Conservation (phyloP, 2,329 filamentous ascomycete genomes). For the Hawksworthiomyces lignivorus region DNA sequence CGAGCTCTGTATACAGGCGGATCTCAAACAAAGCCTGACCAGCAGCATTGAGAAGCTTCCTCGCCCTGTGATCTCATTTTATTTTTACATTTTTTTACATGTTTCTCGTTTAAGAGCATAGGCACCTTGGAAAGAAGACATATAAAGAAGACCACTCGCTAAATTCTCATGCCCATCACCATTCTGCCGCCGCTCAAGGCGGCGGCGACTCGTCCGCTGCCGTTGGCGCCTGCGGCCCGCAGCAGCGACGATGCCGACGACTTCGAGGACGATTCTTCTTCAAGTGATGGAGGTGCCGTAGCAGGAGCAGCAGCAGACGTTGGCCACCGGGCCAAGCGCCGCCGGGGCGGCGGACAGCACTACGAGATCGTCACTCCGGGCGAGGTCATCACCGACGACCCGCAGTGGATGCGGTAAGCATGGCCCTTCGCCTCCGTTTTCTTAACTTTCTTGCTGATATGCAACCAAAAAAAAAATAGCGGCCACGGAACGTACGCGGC, state of each 20-base stretch:
- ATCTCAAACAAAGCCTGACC: too few relatives aligned
- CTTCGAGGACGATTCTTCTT: slow-evolving; percentile 32
- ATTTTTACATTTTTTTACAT: too few relatives aligned
- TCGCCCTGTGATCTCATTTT: too few relatives aligned
- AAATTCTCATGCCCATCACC: slow-evolving; percentile 44
- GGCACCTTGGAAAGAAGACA: too few relatives aligned
- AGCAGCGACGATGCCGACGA: slow-evolving; percentile 13
- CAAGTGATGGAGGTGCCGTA: slow-evolving; percentile 36
- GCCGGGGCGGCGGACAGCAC: slow-evolving; percentile 18
- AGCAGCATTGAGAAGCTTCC: too few relatives aligned
- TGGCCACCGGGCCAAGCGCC: slow-evolving; percentile 32
- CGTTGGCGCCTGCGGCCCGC: slow-evolving; percentile 7
- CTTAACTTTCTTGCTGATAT: background rate
- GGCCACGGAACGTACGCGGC: slow-evolving; percentile 87
- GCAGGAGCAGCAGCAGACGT: slow-evolving; percentile 32
- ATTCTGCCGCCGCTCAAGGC: slow-evolving; percentile 35
- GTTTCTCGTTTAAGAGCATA: too few relatives aligned
- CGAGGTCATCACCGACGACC: slow-evolving; percentile 77
- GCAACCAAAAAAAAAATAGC: slow-evolving; percentile 36
- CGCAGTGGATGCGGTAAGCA: slow-evolving; percentile 86
- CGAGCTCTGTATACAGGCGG: too few relatives aligned
- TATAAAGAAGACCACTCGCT: too few relatives aligned
- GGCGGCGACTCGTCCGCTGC: slow-evolving; percentile 7
- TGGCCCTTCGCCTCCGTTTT: background rate
- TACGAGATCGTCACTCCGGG: slow-evolving; percentile 75